Percentiles rank a stretch among this genome's conserved stretches.
phyloP scores from a whole-genome alignment of 2,329 filamentous ascomycete species.

The Ilyonectria destructans region DNA sequence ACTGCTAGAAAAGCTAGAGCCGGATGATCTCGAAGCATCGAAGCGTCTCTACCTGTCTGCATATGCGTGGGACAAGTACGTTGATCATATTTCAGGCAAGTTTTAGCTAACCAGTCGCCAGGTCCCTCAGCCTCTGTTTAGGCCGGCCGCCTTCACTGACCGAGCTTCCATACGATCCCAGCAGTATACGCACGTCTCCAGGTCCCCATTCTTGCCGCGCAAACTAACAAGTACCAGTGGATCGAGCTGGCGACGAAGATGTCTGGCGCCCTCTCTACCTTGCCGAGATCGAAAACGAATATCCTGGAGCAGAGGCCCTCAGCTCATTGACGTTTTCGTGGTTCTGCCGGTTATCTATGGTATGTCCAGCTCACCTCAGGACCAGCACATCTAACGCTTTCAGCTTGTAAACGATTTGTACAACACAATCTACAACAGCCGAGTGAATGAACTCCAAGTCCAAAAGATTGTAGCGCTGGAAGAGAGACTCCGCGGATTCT shows the following conservation, averaged over 20 bases:
- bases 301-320: background rate
- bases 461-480: constrained; percentile 2
- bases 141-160: background rate
- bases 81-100: background rate
- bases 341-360: background rate
- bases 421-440: background rate
- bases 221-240: background rate
- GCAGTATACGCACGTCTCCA: background rate
- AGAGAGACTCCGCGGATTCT: background rate
- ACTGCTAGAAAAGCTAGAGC: background rate
- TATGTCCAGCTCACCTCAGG: background rate
- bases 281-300: background rate
- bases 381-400: background rate
- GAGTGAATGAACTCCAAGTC: background rate
- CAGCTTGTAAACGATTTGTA: background rate
- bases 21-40: background rate
- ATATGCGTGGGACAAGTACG: background rate
- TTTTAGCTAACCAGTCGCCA: background rate
- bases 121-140: background rate
- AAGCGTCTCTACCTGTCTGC: background rate
- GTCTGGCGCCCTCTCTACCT: background rate
- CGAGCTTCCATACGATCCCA: background rate
- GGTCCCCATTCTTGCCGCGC: background rate
- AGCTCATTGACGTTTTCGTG: background rate
- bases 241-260: background rate